phyloP scores from a whole-genome alignment of 2,329 filamentous ascomycete genomes.

The Ascosphaera apis region DNA sequence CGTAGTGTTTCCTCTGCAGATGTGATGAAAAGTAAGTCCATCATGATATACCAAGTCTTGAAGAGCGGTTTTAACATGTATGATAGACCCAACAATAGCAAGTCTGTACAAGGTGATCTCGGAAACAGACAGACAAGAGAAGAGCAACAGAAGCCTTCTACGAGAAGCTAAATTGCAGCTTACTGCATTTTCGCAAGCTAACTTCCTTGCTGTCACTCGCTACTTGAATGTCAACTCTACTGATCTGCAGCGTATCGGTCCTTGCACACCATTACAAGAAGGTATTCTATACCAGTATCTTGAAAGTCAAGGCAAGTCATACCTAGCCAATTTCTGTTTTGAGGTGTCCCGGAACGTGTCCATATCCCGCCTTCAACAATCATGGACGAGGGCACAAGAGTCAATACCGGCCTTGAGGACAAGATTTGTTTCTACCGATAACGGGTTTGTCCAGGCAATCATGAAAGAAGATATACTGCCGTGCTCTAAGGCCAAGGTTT shows the following conservation, averaged over 20 bases:
- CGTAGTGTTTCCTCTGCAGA: constrained; percentile 35
- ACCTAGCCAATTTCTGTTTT: constrained; percentile 51
- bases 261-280: constrained; percentile 73
- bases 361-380: constrained; percentile 24
- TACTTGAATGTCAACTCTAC: background rate
- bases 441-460: constrained; percentile 48
- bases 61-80: constrained; percentile 3
- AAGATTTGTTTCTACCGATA: constrained; percentile 44
- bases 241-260: constrained; percentile 13
- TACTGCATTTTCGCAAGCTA: constrained; percentile 38
- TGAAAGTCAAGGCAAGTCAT: constrained; percentile 25
- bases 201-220: constrained; percentile 30
- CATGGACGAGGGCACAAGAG: constrained; percentile 39
- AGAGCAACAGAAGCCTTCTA: constrained; percentile 8
- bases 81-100: constrained; percentile 15
- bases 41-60: constrained; percentile 27
- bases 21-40: constrained; percentile 36
- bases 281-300: constrained; percentile 49
- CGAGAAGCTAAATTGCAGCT: constrained; percentile 36
- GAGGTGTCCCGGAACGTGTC: constrained; percentile 28
- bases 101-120: constrained; percentile 15
- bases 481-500: background rate
- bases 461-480: constrained; percentile 16
- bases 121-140: constrained; percentile 1
- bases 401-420: constrained; percentile 62